These are phyloP conservation scores for Ganoderma multipileum DNA, from an alignment of 1,284 basidiomycete species.

Conservation along the genomic window DNA sequence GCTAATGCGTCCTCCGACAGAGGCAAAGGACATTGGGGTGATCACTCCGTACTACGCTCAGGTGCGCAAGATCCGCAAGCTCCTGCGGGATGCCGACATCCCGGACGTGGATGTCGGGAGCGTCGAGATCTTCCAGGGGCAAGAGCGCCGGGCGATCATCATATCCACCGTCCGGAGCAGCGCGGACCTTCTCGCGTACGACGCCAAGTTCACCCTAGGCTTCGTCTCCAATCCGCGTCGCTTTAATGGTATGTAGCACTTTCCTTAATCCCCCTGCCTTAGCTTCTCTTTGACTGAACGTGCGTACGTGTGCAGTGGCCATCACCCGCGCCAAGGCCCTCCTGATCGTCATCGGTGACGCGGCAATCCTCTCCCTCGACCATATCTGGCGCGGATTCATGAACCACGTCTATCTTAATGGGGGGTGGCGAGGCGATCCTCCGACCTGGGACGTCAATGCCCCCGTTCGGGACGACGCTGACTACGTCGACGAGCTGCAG, in stretches of 20 bases:
- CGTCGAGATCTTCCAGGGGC: constrained; percentile 70
- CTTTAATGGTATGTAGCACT: constrained; percentile 48
- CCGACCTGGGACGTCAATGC: constrained; percentile 58
- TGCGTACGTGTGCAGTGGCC: constrained; percentile 34
- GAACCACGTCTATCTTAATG: constrained; percentile 52
- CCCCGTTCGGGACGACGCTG: constrained; percentile 38
- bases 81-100: constrained; percentile 42
- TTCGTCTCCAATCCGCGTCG: constrained; percentile 53
- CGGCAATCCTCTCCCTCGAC: constrained; percentile 56
- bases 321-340: constrained; percentile 63
- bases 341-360: constrained; percentile 64
- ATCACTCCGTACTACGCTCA: constrained; percentile 65
- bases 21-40: constrained; percentile 53
- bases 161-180: constrained; percentile 55
- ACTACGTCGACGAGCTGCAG: constrained; percentile 39
- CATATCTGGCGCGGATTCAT: constrained; percentile 60
- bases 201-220: constrained; percentile 52
- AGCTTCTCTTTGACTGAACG: neutral
- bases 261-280: neutral
- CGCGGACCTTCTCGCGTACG: constrained; percentile 44
- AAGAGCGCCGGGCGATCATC: constrained; percentile 53
- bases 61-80: constrained; percentile 50
- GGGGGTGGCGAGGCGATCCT: constrained; percentile 54
- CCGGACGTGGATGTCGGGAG: constrained; percentile 58
- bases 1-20: neutral